phyloP scores from a whole-genome alignment of 192 early-diverging fungal genomes.

The Coemansia sp. region DNA sequence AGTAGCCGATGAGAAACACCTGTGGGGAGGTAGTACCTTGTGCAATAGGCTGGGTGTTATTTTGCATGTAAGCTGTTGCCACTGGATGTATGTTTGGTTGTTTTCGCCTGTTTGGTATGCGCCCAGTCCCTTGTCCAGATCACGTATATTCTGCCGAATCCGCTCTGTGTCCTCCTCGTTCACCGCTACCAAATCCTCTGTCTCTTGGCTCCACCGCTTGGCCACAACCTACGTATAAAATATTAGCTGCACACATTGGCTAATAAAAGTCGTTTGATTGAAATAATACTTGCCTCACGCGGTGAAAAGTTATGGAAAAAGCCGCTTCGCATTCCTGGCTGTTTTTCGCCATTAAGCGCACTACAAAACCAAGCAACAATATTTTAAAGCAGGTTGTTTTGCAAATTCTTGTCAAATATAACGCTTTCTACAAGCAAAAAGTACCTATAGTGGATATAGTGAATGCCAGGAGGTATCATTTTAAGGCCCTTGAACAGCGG shows the following conservation, averaged over 20 bases:
- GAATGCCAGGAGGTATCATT: conserved; percentile 89
- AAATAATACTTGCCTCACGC: conserved; percentile 48
- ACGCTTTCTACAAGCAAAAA: too few relatives aligned
- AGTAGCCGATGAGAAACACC: conserved; percentile 43
- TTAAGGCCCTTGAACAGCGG: conserved; percentile 90
- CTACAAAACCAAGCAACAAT: conserved; percentile 1
- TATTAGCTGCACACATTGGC: background rate
- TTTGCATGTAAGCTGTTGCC: conserved; percentile 72
- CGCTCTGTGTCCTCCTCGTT: conserved; percentile 62
- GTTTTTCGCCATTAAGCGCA: conserved; percentile 33
- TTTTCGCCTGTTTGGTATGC: conserved; percentile 67
- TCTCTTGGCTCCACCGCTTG: conserved; percentile 72
- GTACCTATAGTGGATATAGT: conserved; percentile 84
- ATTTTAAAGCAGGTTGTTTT: too few relatives aligned
- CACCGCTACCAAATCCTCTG: conserved; percentile 66
- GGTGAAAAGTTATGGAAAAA: conserved; percentile 73
- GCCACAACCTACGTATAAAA: conserved; percentile 64
- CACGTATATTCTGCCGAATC: conserved; percentile 67
- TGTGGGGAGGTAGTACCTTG: conserved; percentile 54
- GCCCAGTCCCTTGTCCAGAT: conserved; percentile 78
- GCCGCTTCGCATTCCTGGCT: conserved; percentile 63
- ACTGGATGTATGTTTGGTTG: conserved; percentile 61
- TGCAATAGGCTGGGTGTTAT: conserved; percentile 57
- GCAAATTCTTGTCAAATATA: too few relatives aligned
- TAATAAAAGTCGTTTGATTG: background rate